Evolutionary conservation across 2,329 filamentous ascomycete species (phyloP), one percentile per base, ranked within the genome.

Genomic region (Penicillium vulpinum): DNA sequence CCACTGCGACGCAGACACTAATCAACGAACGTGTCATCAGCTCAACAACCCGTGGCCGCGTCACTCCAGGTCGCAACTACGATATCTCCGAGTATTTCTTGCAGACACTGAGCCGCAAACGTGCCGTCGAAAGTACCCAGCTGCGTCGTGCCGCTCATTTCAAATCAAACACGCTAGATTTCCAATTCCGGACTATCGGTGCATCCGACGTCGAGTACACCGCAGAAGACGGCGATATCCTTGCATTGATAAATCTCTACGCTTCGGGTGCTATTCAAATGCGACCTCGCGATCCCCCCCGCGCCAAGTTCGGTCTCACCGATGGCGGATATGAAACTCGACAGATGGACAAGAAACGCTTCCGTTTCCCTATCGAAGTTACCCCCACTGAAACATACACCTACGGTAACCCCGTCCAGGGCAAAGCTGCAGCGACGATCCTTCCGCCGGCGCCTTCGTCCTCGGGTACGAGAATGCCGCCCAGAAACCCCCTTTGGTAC

Each of bases 301-400:
- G 70, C 16, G 71, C 77, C 44, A 76, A 76, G 58, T 81, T 75
- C 58, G 80, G 80, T 10, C 68, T 81, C 5, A 77, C 75, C 10
- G 75, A 79, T 9, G 73, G 75, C 9, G 75, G 75, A 11, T 82
- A 82, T 51, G 67, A 77, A 41, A 80, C 78, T 0, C 69, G 78
- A 15, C 67, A 73, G 36, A 77, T 82, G 65, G 76, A 81, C 58
- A 79, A 77, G 58, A 62, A 61, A 6, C 69, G 72, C 18, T 66
- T 81, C 16, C 70, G 71, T 13, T 82, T 81, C 57, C 61, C 69
- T 1, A 62, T 81, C 15, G 71, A 80, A 18, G 61, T 80, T 15
- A 59, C 59, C 9, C 74, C 77, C 1, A 68, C 69, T 24, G 44
- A 65, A 5, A 60, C 56, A 4, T 82, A 81, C 59, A 49, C 73